A percentile compares a stretch with the other conserved stretches of the same genome.
phyloP scores from a whole-genome alignment of 768 basidiomycete genomes.

The Phlebiopsis flavidoalba region DNA sequence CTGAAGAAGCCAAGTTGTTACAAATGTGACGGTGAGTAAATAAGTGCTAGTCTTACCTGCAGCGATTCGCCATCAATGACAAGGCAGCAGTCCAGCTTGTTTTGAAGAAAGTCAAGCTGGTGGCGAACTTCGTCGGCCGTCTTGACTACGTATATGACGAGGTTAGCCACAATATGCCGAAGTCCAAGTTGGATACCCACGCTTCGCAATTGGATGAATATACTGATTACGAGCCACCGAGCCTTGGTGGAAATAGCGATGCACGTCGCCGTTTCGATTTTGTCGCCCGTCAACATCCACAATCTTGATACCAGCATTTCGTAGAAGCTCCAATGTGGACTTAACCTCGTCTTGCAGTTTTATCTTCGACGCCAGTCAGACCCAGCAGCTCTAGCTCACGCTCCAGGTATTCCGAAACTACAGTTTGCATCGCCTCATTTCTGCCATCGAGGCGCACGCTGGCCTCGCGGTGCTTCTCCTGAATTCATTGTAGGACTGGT shows the following conservation, averaged over 20 bases:
- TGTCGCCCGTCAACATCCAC: slow-evolving; percentile 99
- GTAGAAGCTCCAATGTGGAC: slow-evolving; percentile 82
- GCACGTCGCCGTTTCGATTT: slow-evolving; percentile 97
- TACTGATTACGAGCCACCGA: slow-evolving; percentile 94
- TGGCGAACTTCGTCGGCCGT: slow-evolving; percentile 78
- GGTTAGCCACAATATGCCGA: neutral
- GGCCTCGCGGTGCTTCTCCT: slow-evolving; percentile 65
- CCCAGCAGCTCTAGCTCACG: slow-evolving; percentile 89
- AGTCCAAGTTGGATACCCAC: slow-evolving; percentile 39
- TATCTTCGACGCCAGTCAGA: slow-evolving; percentile 98
- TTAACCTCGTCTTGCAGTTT: slow-evolving; percentile 97
- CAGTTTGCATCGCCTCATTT: slow-evolving; percentile 73
- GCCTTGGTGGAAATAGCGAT: slow-evolving; percentile 97
- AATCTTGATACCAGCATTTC: slow-evolving; percentile 97
- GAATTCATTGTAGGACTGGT: slow-evolving; percentile 70
- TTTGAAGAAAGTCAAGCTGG: slow-evolving; percentile 89
- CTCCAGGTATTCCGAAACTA: slow-evolving; percentile 76
- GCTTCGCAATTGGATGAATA: slow-evolving; percentile 92
- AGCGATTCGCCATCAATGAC: slow-evolving; percentile 98
- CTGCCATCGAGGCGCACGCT: slow-evolving; percentile 74
- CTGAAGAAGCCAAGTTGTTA: slow-evolving; percentile 32
- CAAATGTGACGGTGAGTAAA: neutral
- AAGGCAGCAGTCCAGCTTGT: slow-evolving; percentile 94
- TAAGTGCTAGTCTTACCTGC: slow-evolving; percentile 46
- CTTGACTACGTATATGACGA: slow-evolving; percentile 51